A percentile compares a stretch with the other conserved stretches of the same genome.
Evolutionary conservation across 768 basidiomycete genomes (phyloP).

Genomic region (Hygrophoropsis aurantiaca): DNA sequence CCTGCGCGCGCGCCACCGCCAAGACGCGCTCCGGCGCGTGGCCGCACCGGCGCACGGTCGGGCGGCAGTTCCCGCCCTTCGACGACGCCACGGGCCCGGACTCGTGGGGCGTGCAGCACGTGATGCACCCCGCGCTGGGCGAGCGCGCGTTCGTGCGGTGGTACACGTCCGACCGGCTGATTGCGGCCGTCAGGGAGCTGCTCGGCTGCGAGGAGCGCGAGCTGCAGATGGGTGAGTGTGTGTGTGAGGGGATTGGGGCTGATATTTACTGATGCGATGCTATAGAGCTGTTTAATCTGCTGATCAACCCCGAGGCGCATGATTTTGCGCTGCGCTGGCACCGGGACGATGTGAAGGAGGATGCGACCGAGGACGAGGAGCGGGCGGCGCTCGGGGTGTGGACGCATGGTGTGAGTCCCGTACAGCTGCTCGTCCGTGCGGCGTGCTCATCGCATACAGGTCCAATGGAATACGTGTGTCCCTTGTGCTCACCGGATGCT

Average conservation of each 20-base stretch:
- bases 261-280: slow-evolving; percentile 5
- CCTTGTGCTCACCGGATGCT: neutral
- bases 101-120: slow-evolving; percentile 79
- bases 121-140: slow-evolving; percentile 74
- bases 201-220: slow-evolving; percentile 57
- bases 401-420: slow-evolving; percentile 61
- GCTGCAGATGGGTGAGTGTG: slow-evolving; percentile 68
- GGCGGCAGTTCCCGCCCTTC: slow-evolving; percentile 78
- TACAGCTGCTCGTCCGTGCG: neutral
- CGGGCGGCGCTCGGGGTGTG: slow-evolving; percentile 51
- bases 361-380: slow-evolving; percentile 62
- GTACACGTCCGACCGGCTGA: slow-evolving; percentile 60
- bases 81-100: slow-evolving; percentile 55
- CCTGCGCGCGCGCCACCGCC: slow-evolving; percentile 50
- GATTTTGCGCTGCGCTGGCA: slow-evolving; percentile 80
- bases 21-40: slow-evolving; percentile 61
- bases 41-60: slow-evolving; percentile 68
- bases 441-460: slow-evolving; percentile 32
- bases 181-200: slow-evolving; percentile 43
- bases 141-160: slow-evolving; percentile 62
- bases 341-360: slow-evolving; percentile 68
- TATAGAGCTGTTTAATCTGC: slow-evolving; percentile 71
- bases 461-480: slow-evolving; percentile 81
- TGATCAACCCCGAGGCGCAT: slow-evolving; percentile 65
- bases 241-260: neutral